Conservation (phyloP, 306 rosid genomes). For the Cicer pinnatifidum region DNA sequence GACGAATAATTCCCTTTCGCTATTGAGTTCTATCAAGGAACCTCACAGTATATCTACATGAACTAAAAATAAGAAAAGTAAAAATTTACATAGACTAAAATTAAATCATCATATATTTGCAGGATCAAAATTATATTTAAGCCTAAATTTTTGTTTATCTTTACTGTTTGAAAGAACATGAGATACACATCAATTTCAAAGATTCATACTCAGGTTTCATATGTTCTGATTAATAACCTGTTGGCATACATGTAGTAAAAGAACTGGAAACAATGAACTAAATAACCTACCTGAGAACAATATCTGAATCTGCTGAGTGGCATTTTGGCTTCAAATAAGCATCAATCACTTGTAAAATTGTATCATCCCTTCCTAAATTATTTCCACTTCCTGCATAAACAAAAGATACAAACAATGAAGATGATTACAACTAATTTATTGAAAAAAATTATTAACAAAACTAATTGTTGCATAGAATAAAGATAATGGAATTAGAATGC, state of each 20-base stretch:
- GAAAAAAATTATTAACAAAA: background rate
- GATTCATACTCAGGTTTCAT: too few relatives aligned
- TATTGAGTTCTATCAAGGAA: too few relatives aligned
- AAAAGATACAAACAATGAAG: conserved; percentile 38
- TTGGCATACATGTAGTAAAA: conserved; percentile 18
- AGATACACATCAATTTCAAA: background rate
- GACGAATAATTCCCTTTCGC: too few relatives aligned
- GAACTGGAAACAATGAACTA: conserved; percentile 37
- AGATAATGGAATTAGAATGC: conserved; percentile 24
- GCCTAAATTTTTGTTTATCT: background rate
- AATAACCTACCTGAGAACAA: conserved; percentile 56
- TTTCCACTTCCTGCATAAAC: conserved; percentile 52
- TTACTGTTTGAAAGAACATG: conserved; percentile 14
- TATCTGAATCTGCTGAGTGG: conserved; percentile 72
- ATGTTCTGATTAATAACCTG: too few relatives aligned
- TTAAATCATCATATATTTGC: too few relatives aligned
- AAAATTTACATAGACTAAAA: too few relatives aligned
- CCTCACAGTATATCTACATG: too few relatives aligned
- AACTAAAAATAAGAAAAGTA: too few relatives aligned
- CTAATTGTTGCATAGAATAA: conserved; percentile 7
- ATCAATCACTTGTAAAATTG: conserved; percentile 59
- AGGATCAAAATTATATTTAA: too few relatives aligned
- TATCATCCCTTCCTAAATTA: conserved; percentile 43
- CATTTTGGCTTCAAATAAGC: conserved; percentile 83
- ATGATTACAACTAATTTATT: background rate